Evolutionary conservation across 768 basidiomycete genomes (phyloP).

Genomic region (Nidula microcarpa): DNA sequence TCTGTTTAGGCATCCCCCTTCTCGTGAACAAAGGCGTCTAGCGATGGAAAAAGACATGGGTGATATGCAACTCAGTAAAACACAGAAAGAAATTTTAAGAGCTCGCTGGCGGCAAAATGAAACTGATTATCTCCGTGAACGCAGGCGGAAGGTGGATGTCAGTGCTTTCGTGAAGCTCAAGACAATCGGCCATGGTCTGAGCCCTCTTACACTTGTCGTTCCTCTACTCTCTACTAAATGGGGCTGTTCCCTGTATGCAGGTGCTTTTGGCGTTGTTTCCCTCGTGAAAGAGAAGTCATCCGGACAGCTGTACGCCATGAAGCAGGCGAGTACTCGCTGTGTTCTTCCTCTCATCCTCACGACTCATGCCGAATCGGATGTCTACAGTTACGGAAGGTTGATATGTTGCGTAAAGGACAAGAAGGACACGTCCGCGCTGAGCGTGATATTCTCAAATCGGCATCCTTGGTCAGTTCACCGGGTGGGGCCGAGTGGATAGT

Average conservation of each 20-base stretch:
- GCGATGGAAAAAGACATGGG: slow-evolving; percentile 89
- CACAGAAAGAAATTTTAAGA: slow-evolving; percentile 69
- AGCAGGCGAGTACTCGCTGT: slow-evolving; percentile 59
- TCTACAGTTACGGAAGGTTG: slow-evolving; percentile 72
- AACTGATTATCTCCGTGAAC: slow-evolving; percentile 84
- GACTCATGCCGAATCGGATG: not conserved
- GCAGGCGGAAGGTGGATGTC: slow-evolving; percentile 76
- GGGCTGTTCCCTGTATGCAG: slow-evolving; percentile 35
- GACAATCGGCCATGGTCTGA: slow-evolving; percentile 88
- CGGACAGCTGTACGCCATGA: slow-evolving; percentile 91
- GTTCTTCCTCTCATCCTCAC: not conserved
- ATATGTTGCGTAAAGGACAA: slow-evolving; percentile 95
- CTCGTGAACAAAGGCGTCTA: slow-evolving; percentile 78
- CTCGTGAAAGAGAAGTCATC: slow-evolving; percentile 81
- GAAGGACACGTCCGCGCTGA: slow-evolving; percentile 97
- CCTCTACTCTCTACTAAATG: slow-evolving; percentile 8
- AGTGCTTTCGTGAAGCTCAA: slow-evolving; percentile 87
- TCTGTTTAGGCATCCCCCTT: slow-evolving; percentile 79
- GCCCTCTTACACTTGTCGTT: slow-evolving; percentile 12
- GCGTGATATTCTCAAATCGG: slow-evolving; percentile 89
- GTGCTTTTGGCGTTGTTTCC: slow-evolving; percentile 95
- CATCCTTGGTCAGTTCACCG: slow-evolving; percentile 73
- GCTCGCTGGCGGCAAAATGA: slow-evolving; percentile 84
- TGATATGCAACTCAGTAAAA: slow-evolving; percentile 64
- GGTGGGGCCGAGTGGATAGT: slow-evolving; percentile 91